Base-by-base conservation (phyloP, 768 basidiomycete genomes). In the Coprinellus micaceus region DNA sequence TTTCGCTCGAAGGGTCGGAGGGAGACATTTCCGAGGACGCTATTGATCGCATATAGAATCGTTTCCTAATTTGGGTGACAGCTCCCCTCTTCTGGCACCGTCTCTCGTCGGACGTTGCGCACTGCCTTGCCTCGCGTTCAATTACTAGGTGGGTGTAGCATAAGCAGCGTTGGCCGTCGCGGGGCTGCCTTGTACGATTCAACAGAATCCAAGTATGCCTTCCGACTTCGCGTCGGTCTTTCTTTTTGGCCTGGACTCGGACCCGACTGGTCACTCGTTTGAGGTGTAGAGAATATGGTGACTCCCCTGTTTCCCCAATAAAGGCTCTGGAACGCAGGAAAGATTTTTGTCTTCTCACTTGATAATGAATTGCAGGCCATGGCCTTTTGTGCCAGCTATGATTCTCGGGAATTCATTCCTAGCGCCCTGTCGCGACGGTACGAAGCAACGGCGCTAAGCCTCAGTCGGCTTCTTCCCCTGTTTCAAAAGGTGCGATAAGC, bases 61-160 rank as follows among this genome's bases (percentile, higher is more conserved):
- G 13, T 36, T 51, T 51, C 49, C 49, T 51, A 17, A 19, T 51
- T 51, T 7, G 49, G 49, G n/a, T 19, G 33, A 13, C 30, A n/a
- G 7, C 19, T 7, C 12, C 28, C 29, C 40, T 33, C 13, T 13
- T 33, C 33, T 33, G 33, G 33, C 33, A 6, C 21, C 28, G 33
- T 26, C 49, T 19, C 21, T 26, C 7, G n/a, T 26, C 45, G 24
- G 22, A 47, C 12, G 45, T 24, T 22, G 45, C 12, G 19, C 49
- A 51, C 49, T 24, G 49, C 49, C 49, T 51, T 24, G 11, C 49
- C 21, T 51, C 36, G 40, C 29, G 26, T 51, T 21, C 49, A 26
- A 29, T 37, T 11, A 37, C 33, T 33, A 13, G 33, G 33, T 33
- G 33, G 7, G 33, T 19, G 7, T 43, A 5, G 40, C 15, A 21